These are phyloP conservation scores for Actinidia chinensis DNA, from an alignment of 179 eudicot genomes.

Conservation along the genomic window DNA sequence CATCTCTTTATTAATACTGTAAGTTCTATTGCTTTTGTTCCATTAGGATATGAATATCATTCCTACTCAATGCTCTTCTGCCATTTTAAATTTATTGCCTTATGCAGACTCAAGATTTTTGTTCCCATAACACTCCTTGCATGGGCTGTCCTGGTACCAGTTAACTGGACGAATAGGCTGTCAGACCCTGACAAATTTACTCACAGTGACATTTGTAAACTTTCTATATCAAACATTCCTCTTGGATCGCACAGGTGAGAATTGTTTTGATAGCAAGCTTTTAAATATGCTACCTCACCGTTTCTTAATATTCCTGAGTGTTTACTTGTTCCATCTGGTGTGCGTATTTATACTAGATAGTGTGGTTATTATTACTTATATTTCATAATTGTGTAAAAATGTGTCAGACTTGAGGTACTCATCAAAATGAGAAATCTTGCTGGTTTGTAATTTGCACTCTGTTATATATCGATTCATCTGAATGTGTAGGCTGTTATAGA, in stretches of 20 bases:
- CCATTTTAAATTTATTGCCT: background rate
- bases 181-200: constrained; percentile 34
- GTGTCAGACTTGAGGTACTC: background rate
- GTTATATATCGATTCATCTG: background rate
- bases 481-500: background rate
- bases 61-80: background rate
- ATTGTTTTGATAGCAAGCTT: constrained; percentile 1
- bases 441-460: background rate
- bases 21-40: too few relatives aligned
- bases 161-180: constrained; percentile 71
- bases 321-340: background rate
- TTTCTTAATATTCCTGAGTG: constrained; percentile 4
- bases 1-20: too few relatives aligned
- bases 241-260: constrained; percentile 61
- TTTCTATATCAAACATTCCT: constrained; percentile 81
- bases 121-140: constrained; percentile 70
- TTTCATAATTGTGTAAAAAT: background rate
- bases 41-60: background rate
- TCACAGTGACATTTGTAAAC: constrained; percentile 68
- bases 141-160: constrained; percentile 63
- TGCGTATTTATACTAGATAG: background rate
- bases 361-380: background rate
- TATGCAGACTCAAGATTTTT: constrained; percentile 86
- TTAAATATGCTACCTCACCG: background rate
- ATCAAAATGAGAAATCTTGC: background rate